Evolutionary conservation across 2,329 filamentous ascomycete species (phyloP).

Genomic region (Triangularia setosa): DNA sequence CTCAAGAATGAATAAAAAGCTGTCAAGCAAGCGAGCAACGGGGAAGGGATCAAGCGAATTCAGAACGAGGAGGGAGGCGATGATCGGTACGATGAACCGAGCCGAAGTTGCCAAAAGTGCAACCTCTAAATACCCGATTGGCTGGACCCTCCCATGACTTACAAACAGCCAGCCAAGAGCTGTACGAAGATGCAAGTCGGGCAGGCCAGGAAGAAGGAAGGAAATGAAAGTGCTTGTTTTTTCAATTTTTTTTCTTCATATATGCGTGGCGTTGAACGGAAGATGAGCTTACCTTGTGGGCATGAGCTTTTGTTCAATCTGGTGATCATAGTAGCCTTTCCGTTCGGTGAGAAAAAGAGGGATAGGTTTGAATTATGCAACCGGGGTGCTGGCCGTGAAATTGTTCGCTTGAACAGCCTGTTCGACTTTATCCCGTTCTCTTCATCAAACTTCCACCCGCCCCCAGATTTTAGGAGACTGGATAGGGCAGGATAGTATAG

Average conservation of each 20-base stretch:
- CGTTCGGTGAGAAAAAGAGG: background rate
- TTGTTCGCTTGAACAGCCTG: slow-evolving; percentile 2
- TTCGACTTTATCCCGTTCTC: background rate
- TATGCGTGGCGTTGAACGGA: background rate
- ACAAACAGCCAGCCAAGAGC: background rate
- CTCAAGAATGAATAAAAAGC: background rate
- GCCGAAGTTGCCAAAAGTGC: background rate
- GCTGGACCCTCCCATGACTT: slow-evolving; percentile 20
- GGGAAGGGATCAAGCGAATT: background rate
- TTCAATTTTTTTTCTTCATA: too few relatives aligned
- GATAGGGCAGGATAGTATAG: background rate
- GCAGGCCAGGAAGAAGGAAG: slow-evolving; percentile 7
- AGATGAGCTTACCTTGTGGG: background rate
- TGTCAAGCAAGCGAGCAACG: background rate
- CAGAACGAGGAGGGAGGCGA: background rate
- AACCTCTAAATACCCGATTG: slow-evolving; percentile 26
- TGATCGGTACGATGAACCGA: slow-evolving; percentile 23
- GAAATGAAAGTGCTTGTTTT: background rate
- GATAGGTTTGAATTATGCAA: background rate
- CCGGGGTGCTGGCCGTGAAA: slow-evolving; percentile 9
- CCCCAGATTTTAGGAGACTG: background rate
- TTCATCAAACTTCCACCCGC: background rate
- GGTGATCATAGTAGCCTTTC: background rate
- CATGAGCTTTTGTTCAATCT: background rate
- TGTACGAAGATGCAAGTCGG: background rate